Evolutionary conservation across 108 stramenopile species (phyloP).

Genomic region (Fragilariopsis cylindrus): DNA sequence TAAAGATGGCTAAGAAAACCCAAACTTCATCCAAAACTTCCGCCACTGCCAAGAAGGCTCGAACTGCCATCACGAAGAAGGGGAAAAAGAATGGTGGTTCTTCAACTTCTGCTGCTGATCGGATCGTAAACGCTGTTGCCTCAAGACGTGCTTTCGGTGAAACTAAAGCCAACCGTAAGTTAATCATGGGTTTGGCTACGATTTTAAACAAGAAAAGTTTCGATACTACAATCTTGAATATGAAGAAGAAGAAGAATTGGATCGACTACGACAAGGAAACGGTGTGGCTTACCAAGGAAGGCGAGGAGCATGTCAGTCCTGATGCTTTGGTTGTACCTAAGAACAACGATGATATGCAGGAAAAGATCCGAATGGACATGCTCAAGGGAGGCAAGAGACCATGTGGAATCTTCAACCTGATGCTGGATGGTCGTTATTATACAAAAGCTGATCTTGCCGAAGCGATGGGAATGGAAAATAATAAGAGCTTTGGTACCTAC

Average conservation of each 20-base stretch:
- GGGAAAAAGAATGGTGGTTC: too few species aligned
- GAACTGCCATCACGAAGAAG: too few species aligned
- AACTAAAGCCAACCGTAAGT: not conserved
- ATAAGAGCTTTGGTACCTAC: conserved; percentile 22
- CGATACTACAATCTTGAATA: conserved; percentile 1
- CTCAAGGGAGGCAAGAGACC: conserved; percentile 3
- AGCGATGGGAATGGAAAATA: conserved; percentile 1
- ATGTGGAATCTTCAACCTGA: conserved; percentile 2
- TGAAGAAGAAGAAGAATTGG: conserved; percentile 9
- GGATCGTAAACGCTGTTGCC: conserved; percentile 6
- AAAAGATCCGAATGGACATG: conserved; percentile 2
- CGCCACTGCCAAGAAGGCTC: too few species aligned
- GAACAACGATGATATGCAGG: conserved; percentile 20
- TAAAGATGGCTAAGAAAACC: too few species aligned
- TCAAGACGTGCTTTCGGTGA: conserved; percentile 1
- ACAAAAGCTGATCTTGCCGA: conserved; percentile 14
- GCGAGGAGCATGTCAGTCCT: conserved; percentile 1
- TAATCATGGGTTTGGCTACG: conserved; percentile 1
- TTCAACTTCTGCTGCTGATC: not conserved
- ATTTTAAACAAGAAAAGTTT: conserved; percentile 14
- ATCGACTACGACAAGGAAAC: conserved; percentile 17
- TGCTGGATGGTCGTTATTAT: conserved; percentile 6
- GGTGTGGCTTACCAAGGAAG: conserved; percentile 14
- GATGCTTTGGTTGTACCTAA: conserved; percentile 2
- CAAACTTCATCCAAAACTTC: too few species aligned